Evolutionary conservation across 306 rosid species (phyloP).

Genomic region (Lupinus albus): DNA sequence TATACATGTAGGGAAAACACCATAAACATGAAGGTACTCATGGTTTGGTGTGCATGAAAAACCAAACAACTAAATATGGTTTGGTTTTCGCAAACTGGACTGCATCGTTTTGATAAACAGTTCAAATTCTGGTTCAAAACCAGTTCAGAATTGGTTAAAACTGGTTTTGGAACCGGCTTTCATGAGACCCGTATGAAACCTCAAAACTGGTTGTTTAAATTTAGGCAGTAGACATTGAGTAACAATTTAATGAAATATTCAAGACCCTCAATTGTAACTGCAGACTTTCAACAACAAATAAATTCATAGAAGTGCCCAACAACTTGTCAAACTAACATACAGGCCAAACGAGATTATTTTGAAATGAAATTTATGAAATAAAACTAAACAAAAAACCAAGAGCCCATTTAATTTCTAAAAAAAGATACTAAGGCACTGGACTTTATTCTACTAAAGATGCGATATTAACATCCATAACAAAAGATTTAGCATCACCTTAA

Average conservation of each 20-base stretch:
- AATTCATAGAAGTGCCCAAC: background rate
- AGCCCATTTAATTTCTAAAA: background rate
- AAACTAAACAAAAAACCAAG: background rate
- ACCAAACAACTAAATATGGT: too few relatives aligned
- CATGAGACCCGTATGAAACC: too few relatives aligned
- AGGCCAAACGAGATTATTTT: background rate
- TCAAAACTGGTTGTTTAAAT: too few relatives aligned
- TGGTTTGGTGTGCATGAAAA: too few relatives aligned
- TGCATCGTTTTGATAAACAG: too few relatives aligned
- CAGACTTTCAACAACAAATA: background rate
- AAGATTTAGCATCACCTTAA: conserved; percentile 2
- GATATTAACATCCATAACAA: background rate
- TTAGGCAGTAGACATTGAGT: too few relatives aligned
- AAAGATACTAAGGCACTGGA: background rate
- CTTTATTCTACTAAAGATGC: background rate
- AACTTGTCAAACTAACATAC: background rate
- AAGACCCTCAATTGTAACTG: too few relatives aligned
- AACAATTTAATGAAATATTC: too few relatives aligned
- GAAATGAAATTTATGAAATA: background rate
- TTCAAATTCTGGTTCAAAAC: too few relatives aligned
- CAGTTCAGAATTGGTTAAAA: too few relatives aligned
- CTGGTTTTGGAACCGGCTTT: too few relatives aligned
- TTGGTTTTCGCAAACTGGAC: too few relatives aligned
- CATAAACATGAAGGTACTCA: background rate
- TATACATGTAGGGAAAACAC: conserved; percentile 14